Percentiles rank a stretch among this genome's conserved stretches.
Evolutionary conservation across 148 eudicot genomes (phyloP).

Genomic region (Talinum fruticosum): DNA sequence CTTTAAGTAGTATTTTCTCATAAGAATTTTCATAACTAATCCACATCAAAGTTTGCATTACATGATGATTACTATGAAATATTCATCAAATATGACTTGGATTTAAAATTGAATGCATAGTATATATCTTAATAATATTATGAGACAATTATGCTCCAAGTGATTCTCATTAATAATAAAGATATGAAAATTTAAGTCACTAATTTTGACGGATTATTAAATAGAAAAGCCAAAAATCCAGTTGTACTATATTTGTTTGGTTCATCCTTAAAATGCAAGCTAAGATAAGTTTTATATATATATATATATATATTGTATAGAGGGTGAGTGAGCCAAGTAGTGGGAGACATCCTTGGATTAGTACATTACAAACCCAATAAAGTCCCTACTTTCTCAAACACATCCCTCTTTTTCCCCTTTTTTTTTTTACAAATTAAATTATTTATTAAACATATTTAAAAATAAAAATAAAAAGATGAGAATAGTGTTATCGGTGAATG

Average conservation of each 20-base stretch:
- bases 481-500: no score
- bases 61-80: background rate
- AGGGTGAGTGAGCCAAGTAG: background rate
- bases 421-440: background rate
- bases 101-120: background rate
- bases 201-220: background rate
- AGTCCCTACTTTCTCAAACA: constrained; percentile 7
- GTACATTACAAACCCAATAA: constrained; percentile 6
- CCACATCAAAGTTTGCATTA: background rate
- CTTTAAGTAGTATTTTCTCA: no score
- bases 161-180: background rate
- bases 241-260: constrained; percentile 20
- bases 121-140: background rate
- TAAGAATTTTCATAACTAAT: background rate
- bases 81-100: background rate
- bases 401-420: constrained; percentile 3
- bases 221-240: constrained; percentile 16
- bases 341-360: constrained; percentile 25
- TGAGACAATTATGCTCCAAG: background rate
- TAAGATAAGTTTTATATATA: background rate
- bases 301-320: background rate
- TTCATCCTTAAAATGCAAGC: constrained; percentile 8
- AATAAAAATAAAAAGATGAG: no score
- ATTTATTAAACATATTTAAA: background rate
- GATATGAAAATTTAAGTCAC: background rate